Evolutionary conservation across 371 early-diverging fungal species (phyloP).

Genomic region (Cokeromyces recurvatus): DNA sequence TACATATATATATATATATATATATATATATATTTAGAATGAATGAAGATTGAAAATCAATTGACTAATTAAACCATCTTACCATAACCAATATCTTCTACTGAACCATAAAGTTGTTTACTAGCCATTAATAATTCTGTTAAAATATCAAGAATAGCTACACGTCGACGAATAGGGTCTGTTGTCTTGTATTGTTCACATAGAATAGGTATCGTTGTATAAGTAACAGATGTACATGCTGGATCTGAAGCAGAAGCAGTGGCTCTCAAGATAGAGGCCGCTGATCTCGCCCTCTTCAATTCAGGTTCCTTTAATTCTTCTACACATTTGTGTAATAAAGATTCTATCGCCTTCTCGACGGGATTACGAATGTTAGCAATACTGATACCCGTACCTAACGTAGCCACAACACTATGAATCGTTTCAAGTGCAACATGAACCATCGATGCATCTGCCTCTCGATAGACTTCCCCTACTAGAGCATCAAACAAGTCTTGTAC

Average conservation of each 20-base stretch:
- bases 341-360: slow-evolving; percentile 54
- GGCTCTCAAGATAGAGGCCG: slow-evolving; percentile 57
- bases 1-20: too few relatives aligned
- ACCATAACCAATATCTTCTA: slow-evolving; percentile 24
- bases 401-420: slow-evolving; percentile 57
- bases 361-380: slow-evolving; percentile 47
- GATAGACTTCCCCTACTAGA: slow-evolving; percentile 58
- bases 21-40: too few relatives aligned
- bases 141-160: slow-evolving; percentile 54
- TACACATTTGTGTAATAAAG: slow-evolving; percentile 57
- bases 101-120: slow-evolving; percentile 49
- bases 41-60: background rate
- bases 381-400: slow-evolving; percentile 49
- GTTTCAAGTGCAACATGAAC: slow-evolving; percentile 54
- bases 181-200: slow-evolving; percentile 40
- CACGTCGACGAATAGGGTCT: slow-evolving; percentile 46
- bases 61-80: background rate
- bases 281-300: slow-evolving; percentile 59
- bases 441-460: slow-evolving; percentile 60
- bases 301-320: slow-evolving; percentile 62
- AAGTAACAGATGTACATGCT: slow-evolving; percentile 56
- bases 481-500: slow-evolving; percentile 60
- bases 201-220: slow-evolving; percentile 43
- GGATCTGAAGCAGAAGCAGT: slow-evolving; percentile 66
- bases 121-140: slow-evolving; percentile 56